A percentile compares a stretch with the other conserved stretches of the same genome.
Evolutionary conservation across 164 flowering plant genomes (phyloP).

Genomic region (Piper betle): DNA sequence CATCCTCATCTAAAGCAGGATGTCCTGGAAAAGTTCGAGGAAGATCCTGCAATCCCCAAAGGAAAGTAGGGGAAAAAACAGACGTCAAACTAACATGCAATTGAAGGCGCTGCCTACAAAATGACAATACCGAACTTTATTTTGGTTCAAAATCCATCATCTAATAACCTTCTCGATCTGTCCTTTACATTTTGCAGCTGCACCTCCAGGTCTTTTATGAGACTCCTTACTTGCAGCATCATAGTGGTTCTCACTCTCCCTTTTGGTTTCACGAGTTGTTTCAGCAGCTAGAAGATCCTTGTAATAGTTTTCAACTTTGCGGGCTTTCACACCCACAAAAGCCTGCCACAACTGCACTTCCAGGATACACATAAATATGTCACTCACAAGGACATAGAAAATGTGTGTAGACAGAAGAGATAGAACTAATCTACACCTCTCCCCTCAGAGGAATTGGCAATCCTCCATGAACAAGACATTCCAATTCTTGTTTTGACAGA

Average conservation of each 20-base stretch:
- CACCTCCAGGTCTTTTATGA: conserved; percentile 15
- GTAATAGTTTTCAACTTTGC: conserved; percentile 69
- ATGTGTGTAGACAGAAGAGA: neutral
- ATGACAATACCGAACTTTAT: neutral
- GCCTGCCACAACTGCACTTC: conserved; percentile 91
- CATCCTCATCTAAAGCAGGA: conserved; percentile 95
- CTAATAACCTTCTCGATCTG: conserved; percentile 94
- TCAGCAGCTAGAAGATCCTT: conserved; percentile 49
- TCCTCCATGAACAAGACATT: conserved; percentile 87
- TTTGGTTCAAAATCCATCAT: conserved; percentile 4
- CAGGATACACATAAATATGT: neutral
- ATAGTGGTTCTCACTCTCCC: conserved; percentile 12
- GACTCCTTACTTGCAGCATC: conserved; percentile 19
- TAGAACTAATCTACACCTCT: conserved; percentile 42
- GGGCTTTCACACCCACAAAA: conserved; percentile 75
- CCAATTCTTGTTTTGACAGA: conserved; percentile 82
- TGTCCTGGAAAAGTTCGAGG: conserved; percentile 99
- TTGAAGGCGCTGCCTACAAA: neutral
- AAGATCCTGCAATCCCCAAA: conserved; percentile 48
- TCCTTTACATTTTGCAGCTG: conserved; percentile 79
- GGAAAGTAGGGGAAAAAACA: neutral
- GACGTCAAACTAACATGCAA: neutral
- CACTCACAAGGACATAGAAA: neutral
- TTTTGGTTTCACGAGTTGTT: conserved; percentile 11
- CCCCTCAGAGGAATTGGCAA: conserved; percentile 98